Evolutionary conservation across 2,329 filamentous ascomycete species (phyloP), one percentile per base, ranked within the genome.

Genomic region (Nemania sp.): DNA sequence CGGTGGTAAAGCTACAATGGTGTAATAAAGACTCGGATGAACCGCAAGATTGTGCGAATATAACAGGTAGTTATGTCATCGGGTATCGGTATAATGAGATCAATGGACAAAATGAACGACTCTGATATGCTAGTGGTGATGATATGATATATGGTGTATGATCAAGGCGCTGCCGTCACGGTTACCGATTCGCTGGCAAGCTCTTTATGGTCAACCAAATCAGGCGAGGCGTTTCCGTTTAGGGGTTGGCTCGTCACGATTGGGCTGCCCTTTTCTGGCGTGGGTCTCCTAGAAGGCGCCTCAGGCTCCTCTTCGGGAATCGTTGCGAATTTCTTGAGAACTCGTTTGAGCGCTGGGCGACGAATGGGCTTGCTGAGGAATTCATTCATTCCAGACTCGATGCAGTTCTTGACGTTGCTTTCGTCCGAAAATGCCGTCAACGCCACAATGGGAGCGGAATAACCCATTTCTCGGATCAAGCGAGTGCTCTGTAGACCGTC

Each of bases 351-450:
- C 5, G 89, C 89, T 1, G 89, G 90, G n/a, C 91, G 77, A 43
- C 89, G 82, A 60, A 96, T 95, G 0, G 84, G 84, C 63, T 87
- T 87, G 65, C 80, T 79, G 15, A 96, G 77, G 70, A 96, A 96
- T 74, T 91, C 91, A 66, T 96, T 84, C 91, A 96, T 96, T 50
- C 92, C 92, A 1, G 86, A 91, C 55, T 93, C 90, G 70, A 94
- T 88, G 70, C 89, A 90, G 68, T 92, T 89, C 70, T 86, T 88
- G 39, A 92, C 84, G 64, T 96, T 96, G 71, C 86, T 91, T 69
- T 96, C 91, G 67, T 96, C 91, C 0, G 90, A 86, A 65, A 96
- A 96, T 2, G 92, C 92, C 9, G 91, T 96, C 39, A 97, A 75
- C 0, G 92, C 92, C 12, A 97, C 91, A 57, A 97, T 96, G 0